phyloP scores from a whole-genome alignment of 139 green algal species.

The Limnomonas spitsbergensis region DNA sequence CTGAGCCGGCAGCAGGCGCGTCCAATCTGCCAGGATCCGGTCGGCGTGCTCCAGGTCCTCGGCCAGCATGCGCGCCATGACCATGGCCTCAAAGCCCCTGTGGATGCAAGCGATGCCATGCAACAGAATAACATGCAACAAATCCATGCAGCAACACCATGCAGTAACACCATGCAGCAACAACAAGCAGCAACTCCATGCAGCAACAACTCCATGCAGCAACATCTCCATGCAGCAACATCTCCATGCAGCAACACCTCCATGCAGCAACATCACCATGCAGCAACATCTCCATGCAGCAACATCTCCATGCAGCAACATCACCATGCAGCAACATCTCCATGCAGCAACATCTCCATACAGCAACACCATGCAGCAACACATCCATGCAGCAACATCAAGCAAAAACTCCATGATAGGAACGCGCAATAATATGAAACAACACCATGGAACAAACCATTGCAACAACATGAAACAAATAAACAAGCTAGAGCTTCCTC shows the following conservation, averaged over 20 bases:
- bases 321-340: too few species aligned
- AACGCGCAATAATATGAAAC: too few species aligned
- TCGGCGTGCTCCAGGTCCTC: conserved; percentile 35
- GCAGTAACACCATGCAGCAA: neutral
- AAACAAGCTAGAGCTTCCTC: neutral
- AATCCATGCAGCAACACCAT: too few species aligned
- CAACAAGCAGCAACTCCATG: too few species aligned
- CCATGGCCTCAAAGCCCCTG: conserved; percentile 6
- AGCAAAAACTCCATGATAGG: neutral
- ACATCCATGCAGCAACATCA: too few species aligned
- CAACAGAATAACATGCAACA: too few species aligned
- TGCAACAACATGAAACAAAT: neutral
- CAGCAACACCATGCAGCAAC: neutral
- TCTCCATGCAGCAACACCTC: neutral
- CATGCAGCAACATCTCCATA: too few species aligned
- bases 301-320: too few species aligned
- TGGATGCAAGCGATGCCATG: neutral
- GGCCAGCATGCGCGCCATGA: conserved; percentile 48
- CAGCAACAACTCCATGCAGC: neutral
- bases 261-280: too few species aligned
- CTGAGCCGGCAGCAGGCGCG: conserved; percentile 34
- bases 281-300: too few species aligned
- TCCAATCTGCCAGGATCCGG: conserved; percentile 52
- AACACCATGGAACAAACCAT: too few species aligned
- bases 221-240: too few species aligned